A percentile compares a stretch with the other conserved stretches of the same genome.
Conservation (phyloP, 805 yeast genomes). For the Crinitomyces ghanaensis region DNA sequence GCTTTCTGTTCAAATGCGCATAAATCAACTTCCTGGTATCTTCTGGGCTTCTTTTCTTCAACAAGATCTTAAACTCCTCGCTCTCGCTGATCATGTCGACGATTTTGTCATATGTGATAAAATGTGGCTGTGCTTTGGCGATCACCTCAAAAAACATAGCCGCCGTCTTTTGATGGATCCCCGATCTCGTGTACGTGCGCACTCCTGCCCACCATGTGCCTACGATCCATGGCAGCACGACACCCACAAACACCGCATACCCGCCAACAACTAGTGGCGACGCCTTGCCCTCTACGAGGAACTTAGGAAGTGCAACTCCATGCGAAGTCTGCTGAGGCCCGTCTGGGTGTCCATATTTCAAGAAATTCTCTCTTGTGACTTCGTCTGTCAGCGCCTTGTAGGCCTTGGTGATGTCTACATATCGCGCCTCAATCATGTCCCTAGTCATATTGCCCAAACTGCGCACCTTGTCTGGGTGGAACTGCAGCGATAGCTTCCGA, state of each 20-base stretch:
- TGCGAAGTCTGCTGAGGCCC: conserved; percentile 86
- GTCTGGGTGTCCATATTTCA: conserved; percentile 93
- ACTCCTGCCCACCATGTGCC: conserved; percentile 86
- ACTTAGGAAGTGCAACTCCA: conserved; percentile 92
- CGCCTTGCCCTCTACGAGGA: conserved; percentile 72
- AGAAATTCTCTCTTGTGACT: conserved; percentile 63
- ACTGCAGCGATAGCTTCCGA: conserved; percentile 75
- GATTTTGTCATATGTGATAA: conserved; percentile 46
- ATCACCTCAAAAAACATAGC: conserved; percentile 57
- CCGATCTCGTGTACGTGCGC: conserved; percentile 67
- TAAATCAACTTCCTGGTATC: too few relatives aligned
- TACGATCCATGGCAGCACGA: conserved; percentile 68
- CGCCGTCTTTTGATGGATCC: conserved; percentile 79
- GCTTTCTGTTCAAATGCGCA: conserved; percentile 24
- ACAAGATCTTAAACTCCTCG: conserved; percentile 43
- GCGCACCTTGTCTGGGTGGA: conserved; percentile 87
- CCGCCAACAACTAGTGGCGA: conserved; percentile 53
- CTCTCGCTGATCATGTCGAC: conserved; percentile 50
- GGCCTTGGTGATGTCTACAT: conserved; percentile 78
- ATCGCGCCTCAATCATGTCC: conserved; percentile 61
- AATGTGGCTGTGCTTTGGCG: conserved; percentile 44
- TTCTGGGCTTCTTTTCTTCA: conserved; percentile 31
- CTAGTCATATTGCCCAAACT: conserved; percentile 42
- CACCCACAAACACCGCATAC: conserved; percentile 65
- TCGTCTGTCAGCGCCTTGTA: conserved; percentile 93